A percentile compares a stretch with the other conserved stretches of the same genome.
Evolutionary conservation across 306 rosid species (phyloP).

Genomic region (Ochetophila trinervis): DNA sequence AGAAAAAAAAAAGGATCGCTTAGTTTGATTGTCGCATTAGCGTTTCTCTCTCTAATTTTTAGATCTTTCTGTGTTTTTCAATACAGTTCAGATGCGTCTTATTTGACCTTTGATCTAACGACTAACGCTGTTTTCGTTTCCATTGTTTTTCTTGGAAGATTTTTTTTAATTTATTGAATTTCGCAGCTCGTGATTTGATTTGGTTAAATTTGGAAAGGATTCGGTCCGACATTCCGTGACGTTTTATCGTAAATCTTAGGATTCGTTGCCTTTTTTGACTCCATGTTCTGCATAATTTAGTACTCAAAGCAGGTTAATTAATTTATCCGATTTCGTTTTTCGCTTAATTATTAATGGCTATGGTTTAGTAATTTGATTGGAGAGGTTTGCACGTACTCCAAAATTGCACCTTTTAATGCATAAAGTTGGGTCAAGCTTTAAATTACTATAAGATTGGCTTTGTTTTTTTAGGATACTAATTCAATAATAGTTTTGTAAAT

Average conservation of each 20-base stretch:
- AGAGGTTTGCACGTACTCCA: not conserved
- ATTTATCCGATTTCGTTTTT: not conserved
- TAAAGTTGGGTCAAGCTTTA: not conserved
- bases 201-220: too few relatives aligned
- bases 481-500: too few relatives aligned
- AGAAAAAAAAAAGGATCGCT: too few relatives aligned
- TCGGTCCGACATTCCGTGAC: constrained; percentile 4
- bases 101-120: constrained; percentile 10
- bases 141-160: not conserved
- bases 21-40: not conserved
- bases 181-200: too few relatives aligned
- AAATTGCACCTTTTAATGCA: not conserved
- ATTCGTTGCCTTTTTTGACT: not conserved
- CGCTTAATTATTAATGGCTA: not conserved
- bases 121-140: constrained; percentile 3
- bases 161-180: not conserved
- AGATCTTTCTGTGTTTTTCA: not conserved
- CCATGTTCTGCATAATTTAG: not conserved
- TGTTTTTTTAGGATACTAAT: not conserved
- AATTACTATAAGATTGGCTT: not conserved
- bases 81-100: not conserved
- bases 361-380: not conserved
- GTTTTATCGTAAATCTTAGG: not conserved
- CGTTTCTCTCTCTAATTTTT: not conserved
- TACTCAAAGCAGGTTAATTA: not conserved